Percentiles rank a stretch among this genome's conserved stretches.
phyloP scores from a whole-genome alignment of 768 basidiomycete species.

The Tylopilus subfusipes region DNA sequence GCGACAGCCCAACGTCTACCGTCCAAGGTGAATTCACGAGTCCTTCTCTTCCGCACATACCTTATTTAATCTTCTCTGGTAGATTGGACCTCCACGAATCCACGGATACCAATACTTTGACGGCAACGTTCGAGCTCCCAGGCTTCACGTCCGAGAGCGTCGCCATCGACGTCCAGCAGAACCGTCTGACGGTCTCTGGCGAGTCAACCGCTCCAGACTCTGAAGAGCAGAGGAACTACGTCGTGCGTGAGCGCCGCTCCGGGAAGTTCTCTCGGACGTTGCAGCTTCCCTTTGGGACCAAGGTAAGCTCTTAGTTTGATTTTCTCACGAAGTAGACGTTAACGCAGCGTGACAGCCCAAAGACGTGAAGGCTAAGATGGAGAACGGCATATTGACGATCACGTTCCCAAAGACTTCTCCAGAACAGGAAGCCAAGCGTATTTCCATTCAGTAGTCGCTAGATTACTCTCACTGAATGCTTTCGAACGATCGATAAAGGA shows the following conservation, averaged over 20 bases:
- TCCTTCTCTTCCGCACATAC: too few species aligned
- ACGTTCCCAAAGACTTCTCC: slow-evolving; percentile 43
- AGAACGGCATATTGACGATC: slow-evolving; percentile 45
- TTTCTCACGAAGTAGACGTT: not conserved
- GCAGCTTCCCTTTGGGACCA: slow-evolving; percentile 44
- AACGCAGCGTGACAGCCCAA: slow-evolving; percentile 31
- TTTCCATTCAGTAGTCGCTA: not conserved
- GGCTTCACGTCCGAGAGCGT: slow-evolving; percentile 50
- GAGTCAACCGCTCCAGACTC: slow-evolving; percentile 34
- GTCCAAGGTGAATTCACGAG: too few species aligned
- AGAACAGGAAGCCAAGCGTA: slow-evolving; percentile 21
- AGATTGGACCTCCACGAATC: slow-evolving; percentile 46
- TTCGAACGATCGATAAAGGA: too few species aligned
- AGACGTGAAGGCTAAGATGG: slow-evolving; percentile 45
- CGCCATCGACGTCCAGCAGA: slow-evolving; percentile 44
- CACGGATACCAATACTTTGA: slow-evolving; percentile 39
- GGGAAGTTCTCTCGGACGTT: slow-evolving; percentile 46
- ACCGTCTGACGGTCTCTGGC: slow-evolving; percentile 46
- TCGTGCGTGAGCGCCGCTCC: slow-evolving; percentile 41
- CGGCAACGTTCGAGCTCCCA: slow-evolving; percentile 54
- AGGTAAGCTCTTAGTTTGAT: slow-evolving; percentile 29
- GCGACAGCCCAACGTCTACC: too few species aligned
- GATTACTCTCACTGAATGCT: too few species aligned
- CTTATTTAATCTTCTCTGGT: too few species aligned
- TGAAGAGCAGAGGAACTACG: slow-evolving; percentile 36